These are phyloP conservation scores for Chaetomium strumarium DNA, from an alignment of 2,329 filamentous ascomycete genomes.

Conservation along the genomic window DNA sequence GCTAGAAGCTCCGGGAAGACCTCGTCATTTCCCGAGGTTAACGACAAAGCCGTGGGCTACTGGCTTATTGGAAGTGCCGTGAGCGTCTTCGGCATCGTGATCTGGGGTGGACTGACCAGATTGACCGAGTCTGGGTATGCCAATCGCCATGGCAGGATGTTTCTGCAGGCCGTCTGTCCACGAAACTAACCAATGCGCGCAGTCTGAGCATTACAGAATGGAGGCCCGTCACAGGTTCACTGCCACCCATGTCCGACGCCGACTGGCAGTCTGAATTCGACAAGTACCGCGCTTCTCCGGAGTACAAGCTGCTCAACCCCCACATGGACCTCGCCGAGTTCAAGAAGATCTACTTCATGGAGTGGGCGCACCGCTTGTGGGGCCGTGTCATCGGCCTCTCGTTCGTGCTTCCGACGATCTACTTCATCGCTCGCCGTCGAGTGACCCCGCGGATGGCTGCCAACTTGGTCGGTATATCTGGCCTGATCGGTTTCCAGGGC, in stretches of 20 bases:
- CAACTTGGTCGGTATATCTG: slow-evolving; percentile 75
- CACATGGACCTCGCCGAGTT: slow-evolving; percentile 91
- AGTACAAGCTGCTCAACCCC: slow-evolving; percentile 87
- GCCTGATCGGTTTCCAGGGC: slow-evolving; percentile 89
- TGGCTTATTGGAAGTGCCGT: slow-evolving; percentile 89
- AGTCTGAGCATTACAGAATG: slow-evolving; percentile 98
- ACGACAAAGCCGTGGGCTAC: slow-evolving; percentile 73
- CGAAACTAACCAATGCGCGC: slow-evolving; percentile 8
- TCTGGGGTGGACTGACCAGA: slow-evolving; percentile 88
- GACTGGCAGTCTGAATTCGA: slow-evolving; percentile 92
- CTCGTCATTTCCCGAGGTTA: slow-evolving; percentile 52
- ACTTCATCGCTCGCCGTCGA: slow-evolving; percentile 75
- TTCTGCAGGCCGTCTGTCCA: slow-evolving; percentile 13
- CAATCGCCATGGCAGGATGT: neutral
- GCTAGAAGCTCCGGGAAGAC: slow-evolving; percentile 27
- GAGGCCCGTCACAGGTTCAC: slow-evolving; percentile 88
- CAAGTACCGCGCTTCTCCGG: slow-evolving; percentile 87
- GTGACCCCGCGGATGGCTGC: slow-evolving; percentile 73
- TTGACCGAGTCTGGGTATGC: slow-evolving; percentile 87
- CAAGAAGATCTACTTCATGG: slow-evolving; percentile 99
- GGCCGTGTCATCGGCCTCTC: slow-evolving; percentile 85
- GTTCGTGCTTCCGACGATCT: slow-evolving; percentile 80
- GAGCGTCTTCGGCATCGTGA: slow-evolving; percentile 93
- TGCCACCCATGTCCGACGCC: slow-evolving; percentile 69
- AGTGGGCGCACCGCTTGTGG: slow-evolving; percentile 95